Percentiles rank a stretch among this genome's conserved stretches.
These are phyloP conservation scores for Ogataea naganishii DNA, from an alignment of 805 yeast genomes.

Conservation along the genomic window DNA sequence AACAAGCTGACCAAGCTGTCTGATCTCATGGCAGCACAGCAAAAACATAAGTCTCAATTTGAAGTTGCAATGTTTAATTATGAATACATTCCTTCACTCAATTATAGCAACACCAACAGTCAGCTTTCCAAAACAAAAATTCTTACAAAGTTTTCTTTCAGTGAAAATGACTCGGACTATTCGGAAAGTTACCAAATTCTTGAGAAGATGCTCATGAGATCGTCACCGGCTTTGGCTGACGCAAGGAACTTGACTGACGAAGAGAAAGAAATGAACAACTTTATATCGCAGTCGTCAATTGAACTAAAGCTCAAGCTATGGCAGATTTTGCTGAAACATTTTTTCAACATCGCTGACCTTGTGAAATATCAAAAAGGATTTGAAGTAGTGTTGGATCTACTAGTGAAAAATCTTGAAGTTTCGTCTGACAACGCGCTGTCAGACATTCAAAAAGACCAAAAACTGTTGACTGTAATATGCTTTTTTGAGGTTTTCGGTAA, in stretches of 20 bases:
- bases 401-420: constrained; percentile 29
- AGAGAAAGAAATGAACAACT: constrained; percentile 46
- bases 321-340: constrained; percentile 58
- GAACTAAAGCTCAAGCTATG: constrained; percentile 66
- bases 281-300: constrained; percentile 55
- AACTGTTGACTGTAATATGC: constrained; percentile 41
- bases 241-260: constrained; percentile 16
- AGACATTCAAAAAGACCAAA: constrained; percentile 27
- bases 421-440: constrained; percentile 13
- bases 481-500: constrained; percentile 44
- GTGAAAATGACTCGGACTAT: constrained; percentile 21
- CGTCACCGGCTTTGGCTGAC: constrained; percentile 7
- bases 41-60: constrained; percentile 11
- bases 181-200: constrained; percentile 24
- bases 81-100: constrained; percentile 48
- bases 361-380: constrained; percentile 39
- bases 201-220: constrained; percentile 34
- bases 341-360: constrained; percentile 23
- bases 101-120: constrained; percentile 36
- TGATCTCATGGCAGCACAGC: constrained; percentile 3
- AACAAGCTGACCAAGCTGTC: constrained; percentile 3
- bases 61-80: constrained; percentile 48
- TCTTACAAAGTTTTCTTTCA: constrained; percentile 53
- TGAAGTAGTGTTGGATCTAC: constrained; percentile 37
- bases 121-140: constrained; percentile 69